Evolutionary conservation across 1,139 yeast species (phyloP), one percentile per base, ranked within the genome.

Genomic region (Suhomyces guaymorum): DNA sequence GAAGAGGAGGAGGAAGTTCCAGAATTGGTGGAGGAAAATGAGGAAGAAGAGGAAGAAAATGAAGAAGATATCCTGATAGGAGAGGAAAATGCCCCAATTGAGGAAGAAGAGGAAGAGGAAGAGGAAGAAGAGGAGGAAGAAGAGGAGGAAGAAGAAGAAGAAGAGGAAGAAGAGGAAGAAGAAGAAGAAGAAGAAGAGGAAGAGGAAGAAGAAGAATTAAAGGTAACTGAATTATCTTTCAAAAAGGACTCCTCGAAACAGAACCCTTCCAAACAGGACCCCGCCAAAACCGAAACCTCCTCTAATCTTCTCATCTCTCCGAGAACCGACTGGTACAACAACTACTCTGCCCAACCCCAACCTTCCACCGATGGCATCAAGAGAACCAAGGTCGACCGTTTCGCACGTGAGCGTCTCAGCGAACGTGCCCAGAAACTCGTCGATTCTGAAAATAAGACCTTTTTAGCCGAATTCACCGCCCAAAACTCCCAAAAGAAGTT

Each of bases 401-500:
- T 56, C 55, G 79, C 44, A 51, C 67, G 45, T 64, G 83, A 79
- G 23, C 68, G 77, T 46, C 66, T 88, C 30, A 73, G 69, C 35
- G 80, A 77, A 40, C 75, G 82, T 53, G 97, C 95, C 24, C 73
- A 82, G 51, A 67, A 63, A 26, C 64, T 82, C 16, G 64, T 88
- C 18, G 84, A 83, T 32, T 64, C 66, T 18, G 98, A 92, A 44
- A 89, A 88, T 56, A 73, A 77, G 43, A 56, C 72, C 1, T 92
- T 85, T 56, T 75, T 78, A 42, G 81, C 80, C 43, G 96, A 87
- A 56, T 85, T 87, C 56, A 75, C 88, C 24, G 78, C 84, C 47
- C 81, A 89, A 31, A 78, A 86, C 21, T 84, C 96, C 2, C 96
- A 90, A 59, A 82, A 80, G 58, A 85, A 84, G 73, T 90, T 90